Percentiles rank a stretch among this genome's conserved stretches.
These are phyloP conservation scores for Pneumocystis wakefieldiae DNA, from an alignment of 1,139 yeast species.

Conservation along the genomic window DNA sequence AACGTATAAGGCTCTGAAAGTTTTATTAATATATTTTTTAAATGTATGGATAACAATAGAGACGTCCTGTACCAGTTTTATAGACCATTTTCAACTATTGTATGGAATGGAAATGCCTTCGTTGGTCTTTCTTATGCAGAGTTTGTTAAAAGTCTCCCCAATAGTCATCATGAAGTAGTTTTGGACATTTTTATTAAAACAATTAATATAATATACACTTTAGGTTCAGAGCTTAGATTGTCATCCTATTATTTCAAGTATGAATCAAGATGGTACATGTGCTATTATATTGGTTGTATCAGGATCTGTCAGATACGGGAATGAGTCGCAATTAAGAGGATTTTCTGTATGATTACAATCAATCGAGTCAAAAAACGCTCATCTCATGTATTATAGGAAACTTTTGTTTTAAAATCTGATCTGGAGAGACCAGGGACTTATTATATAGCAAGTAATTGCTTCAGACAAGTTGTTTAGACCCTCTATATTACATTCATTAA, in stretches of 20 bases:
- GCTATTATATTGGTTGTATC: constrained; percentile 9
- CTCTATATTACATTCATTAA: too few relatives aligned
- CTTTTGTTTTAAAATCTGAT: constrained; percentile 10
- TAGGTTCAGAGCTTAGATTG: constrained; percentile 8
- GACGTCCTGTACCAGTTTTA: constrained; percentile 8
- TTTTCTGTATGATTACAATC: constrained; percentile 1
- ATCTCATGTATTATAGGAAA: neutral
- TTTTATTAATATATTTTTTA: constrained; percentile 9
- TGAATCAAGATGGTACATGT: constrained; percentile 8
- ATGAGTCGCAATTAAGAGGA: constrained; percentile 6
- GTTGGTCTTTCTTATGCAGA: constrained; percentile 5
- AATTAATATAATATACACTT: neutral
- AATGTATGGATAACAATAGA: constrained; percentile 10
- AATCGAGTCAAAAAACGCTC: neutral
- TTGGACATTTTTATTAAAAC: neutral
- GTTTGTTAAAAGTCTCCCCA: constrained; percentile 7
- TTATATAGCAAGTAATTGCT: constrained; percentile 10
- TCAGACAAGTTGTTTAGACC: constrained; percentile 6
- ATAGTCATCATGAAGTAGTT: constrained; percentile 6
- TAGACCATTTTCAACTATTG: constrained; percentile 9
- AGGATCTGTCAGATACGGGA: constrained; percentile 10
- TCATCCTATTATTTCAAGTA: constrained; percentile 8
- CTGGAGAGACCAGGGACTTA: constrained; percentile 10
- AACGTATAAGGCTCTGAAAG: constrained; percentile 8
- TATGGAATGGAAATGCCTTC: constrained; percentile 11